These are phyloP conservation scores for Salix exigua DNA, from an alignment of 345 rosid genomes.

Conservation along the genomic window DNA sequence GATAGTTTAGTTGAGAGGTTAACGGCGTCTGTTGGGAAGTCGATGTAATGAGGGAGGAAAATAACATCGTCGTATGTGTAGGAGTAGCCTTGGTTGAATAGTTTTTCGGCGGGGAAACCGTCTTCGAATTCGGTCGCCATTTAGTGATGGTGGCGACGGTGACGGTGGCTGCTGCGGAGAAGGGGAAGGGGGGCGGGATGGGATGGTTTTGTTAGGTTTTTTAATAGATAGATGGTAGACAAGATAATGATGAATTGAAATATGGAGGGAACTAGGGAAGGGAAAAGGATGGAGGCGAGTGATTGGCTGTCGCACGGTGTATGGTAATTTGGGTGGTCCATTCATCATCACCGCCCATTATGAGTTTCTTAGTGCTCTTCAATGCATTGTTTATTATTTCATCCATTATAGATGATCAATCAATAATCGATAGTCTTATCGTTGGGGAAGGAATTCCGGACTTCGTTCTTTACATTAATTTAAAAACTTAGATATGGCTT, in stretches of 20 bases:
- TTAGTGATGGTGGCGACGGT: background rate
- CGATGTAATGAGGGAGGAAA: conserved; percentile 86
- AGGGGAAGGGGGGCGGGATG: background rate
- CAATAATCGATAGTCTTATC: no score
- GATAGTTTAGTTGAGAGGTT: conserved; percentile 65
- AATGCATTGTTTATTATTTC: no score
- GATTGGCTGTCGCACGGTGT: background rate
- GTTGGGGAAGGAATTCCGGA: no score
- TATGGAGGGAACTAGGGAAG: conserved; percentile 24
- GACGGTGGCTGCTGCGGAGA: background rate
- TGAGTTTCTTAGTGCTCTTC: no score
- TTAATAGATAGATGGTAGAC: background rate
- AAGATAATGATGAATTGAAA: background rate
- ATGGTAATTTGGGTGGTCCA: background rate
- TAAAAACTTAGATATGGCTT: no score
- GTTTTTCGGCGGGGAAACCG: conserved; percentile 58
- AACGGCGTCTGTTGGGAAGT: conserved; percentile 79
- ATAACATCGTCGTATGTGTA: conserved; percentile 91
- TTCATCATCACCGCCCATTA: background rate
- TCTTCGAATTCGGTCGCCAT: conserved; percentile 39
- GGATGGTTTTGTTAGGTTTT: background rate
- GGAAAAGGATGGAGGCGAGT: background rate
- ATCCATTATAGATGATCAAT: no score
- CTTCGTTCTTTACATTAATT: no score
- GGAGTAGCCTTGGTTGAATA: conserved; percentile 75